phyloP scores from a whole-genome alignment of 305 asterid genomes.

The Solanum aculeatissimum region DNA sequence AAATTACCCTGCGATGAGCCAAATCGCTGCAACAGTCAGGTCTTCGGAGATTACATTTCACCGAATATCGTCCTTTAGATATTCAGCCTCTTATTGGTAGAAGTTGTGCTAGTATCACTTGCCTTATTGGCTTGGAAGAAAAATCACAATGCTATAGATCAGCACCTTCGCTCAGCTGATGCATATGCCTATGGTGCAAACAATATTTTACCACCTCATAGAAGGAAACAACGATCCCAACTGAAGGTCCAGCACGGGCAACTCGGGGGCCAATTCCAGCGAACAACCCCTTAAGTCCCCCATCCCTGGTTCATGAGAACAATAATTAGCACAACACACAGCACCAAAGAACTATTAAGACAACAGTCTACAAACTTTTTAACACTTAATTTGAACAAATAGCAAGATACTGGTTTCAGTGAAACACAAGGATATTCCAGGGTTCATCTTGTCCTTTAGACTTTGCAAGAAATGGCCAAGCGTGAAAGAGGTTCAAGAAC shows the following conservation, averaged over 20 bases:
- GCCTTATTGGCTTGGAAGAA: background rate
- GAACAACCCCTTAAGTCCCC: constrained; percentile 59
- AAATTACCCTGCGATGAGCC: background rate
- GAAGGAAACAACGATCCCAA: constrained; percentile 77
- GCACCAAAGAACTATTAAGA: background rate
- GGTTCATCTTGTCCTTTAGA: background rate
- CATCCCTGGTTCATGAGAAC: constrained; percentile 39
- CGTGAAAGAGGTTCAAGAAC: background rate
- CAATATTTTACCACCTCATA: constrained; percentile 63
- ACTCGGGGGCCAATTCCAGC: constrained; percentile 69
- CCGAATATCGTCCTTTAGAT: background rate
- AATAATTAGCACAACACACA: background rate
- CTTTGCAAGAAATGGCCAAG: background rate
- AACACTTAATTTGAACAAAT: background rate
- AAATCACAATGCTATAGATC: background rate
- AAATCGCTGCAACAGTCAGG: background rate
- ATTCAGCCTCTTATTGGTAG: background rate
- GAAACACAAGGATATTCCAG: background rate
- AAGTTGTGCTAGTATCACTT: background rate
- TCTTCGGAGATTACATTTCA: background rate
- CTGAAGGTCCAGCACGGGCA: constrained; percentile 78
- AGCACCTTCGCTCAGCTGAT: background rate
- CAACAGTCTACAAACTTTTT: background rate
- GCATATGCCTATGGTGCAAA: constrained; percentile 25
- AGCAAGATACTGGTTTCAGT: background rate